Evolutionary conservation across 2,329 filamentous ascomycete genomes (phyloP), one percentile per base, ranked within the genome.

Genomic region (Scedosporium minutisporum): DNA sequence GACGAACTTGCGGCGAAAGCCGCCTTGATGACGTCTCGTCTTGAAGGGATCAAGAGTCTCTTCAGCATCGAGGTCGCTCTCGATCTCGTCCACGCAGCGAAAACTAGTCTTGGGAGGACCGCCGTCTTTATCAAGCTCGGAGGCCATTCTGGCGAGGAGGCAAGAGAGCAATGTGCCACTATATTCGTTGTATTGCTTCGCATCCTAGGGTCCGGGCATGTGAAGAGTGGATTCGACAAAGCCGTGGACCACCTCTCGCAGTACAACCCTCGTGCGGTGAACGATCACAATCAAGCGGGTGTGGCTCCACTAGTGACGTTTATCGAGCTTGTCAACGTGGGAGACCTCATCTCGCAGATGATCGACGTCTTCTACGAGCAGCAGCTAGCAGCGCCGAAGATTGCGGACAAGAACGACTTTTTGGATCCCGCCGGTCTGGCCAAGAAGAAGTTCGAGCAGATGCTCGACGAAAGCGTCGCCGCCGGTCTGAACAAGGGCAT

Each of bases 371-470:
- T 99, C 72, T 99, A 96, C 75, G 90, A 96, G 72, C 95, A 97
- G 76, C 95, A 99, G 76, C 83, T 99, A 29, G 86, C 92, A 5
- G 84, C 86, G 0, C 85, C 89, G 14, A 90, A 90, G 69, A 87
- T 99, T 61, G 89, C 89, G 1, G 93, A 97, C 71, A 87, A 90
- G 53, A 96, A 96, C 71, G 95, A 99, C 75, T 99, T 99, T 70
- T 80, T 99, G 58, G 91, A 96, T 70, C 89, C 92, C 21, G 91
- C 93, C 0, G 89, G 90, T 38, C 88, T 97, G 68, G 93, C 95
- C 66, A 99, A 99, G 84, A 97, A 97, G 78, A 92, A 91, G 67
- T 99, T 97, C 69, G 95, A 99, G 79, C 93, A 97, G 72, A 96
- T 97, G 89, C 87, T 99, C 1, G 95, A 99, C 71, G 95, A 97